Evolutionary conservation across 2,329 filamentous ascomycete genomes (phyloP).

Genomic region (Aspergillus pseudoglaucus): DNA sequence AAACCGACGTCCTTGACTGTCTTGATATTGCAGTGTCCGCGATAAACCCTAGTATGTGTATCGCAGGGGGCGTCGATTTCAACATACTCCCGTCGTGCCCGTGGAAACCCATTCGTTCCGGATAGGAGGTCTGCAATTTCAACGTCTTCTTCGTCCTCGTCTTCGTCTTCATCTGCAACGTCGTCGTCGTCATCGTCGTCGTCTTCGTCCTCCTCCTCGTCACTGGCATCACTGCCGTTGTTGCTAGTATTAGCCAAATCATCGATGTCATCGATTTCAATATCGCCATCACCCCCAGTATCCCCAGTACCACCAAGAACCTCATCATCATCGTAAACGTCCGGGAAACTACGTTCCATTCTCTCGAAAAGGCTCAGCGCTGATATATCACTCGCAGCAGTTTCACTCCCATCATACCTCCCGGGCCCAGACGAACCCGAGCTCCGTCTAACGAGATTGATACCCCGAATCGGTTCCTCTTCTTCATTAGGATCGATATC

Average conservation of each 20-base stretch:
- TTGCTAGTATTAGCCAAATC: too few species aligned
- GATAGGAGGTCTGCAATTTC: slow-evolving; percentile 37
- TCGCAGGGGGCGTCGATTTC: slow-evolving; percentile 51
- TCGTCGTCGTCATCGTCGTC: slow-evolving; percentile 22
- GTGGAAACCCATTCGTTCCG: slow-evolving; percentile 45
- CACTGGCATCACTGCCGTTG: not conserved
- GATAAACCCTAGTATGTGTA: slow-evolving; percentile 52
- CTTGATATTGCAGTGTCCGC: slow-evolving; percentile 60
- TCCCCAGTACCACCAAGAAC: not conserved
- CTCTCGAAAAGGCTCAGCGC: slow-evolving; percentile 1
- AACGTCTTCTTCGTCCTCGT: slow-evolving; percentile 24
- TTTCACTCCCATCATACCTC: slow-evolving; percentile 11
- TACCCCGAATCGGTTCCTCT: slow-evolving; percentile 36
- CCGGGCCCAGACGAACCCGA: slow-evolving; percentile 1
- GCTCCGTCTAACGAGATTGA: slow-evolving; percentile 20
- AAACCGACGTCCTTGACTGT: slow-evolving; percentile 66
- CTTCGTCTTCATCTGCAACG: slow-evolving; percentile 26
- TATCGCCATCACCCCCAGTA: not conserved
- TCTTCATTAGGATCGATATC: slow-evolving; percentile 44
- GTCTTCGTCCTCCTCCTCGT: slow-evolving; percentile 19
- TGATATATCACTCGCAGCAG: too few species aligned
- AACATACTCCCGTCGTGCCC: slow-evolving; percentile 44
- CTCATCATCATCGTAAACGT: slow-evolving; percentile 14
- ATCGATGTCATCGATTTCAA: not conserved
- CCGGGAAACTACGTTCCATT: slow-evolving; percentile 7